Conservation (phyloP, 139 green algal genomes). For the Chlorella ohadii region DNA sequence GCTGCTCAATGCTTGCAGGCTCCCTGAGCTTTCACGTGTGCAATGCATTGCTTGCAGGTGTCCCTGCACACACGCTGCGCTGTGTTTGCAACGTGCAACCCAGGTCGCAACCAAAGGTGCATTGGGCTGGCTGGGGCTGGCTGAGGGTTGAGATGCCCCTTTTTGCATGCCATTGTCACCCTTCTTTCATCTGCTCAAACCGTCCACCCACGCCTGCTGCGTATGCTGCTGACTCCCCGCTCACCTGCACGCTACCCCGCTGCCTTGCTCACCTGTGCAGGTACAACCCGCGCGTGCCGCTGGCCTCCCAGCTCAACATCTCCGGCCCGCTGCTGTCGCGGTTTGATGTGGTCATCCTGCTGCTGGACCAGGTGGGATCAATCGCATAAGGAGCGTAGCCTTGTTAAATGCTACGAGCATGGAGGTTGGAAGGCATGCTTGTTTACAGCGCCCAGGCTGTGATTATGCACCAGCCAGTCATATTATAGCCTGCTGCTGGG, state of each 20-base stretch:
- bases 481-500: too few relatives aligned
- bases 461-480: too few relatives aligned
- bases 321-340: conserved; percentile 73
- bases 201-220: too few relatives aligned
- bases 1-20: too few relatives aligned
- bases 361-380: conserved; percentile 67
- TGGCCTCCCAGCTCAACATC: conserved; percentile 43
- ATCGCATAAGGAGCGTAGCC: too few relatives aligned
- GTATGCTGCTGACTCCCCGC: neutral
- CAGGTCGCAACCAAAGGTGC: conserved; percentile 50
- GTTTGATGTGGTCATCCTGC: conserved; percentile 93
- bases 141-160: too few relatives aligned
- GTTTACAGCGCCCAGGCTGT: too few relatives aligned
- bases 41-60: conserved; percentile 34
- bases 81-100: conserved; percentile 65
- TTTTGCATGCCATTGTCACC: too few relatives aligned
- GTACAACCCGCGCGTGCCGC: conserved; percentile 59
- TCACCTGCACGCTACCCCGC: neutral
- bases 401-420: too few relatives aligned
- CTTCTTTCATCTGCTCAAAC: too few relatives aligned
- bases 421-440: too few relatives aligned
- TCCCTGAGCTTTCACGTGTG: too few relatives aligned
- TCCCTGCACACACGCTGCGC: conserved; percentile 80
- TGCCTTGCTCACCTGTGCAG: conserved; percentile 69
- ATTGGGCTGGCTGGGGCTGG: neutral